These are phyloP conservation scores for Sphaerobolus stellatus DNA, from an alignment of 1,284 basidiomycete genomes.

Conservation along the genomic window DNA sequence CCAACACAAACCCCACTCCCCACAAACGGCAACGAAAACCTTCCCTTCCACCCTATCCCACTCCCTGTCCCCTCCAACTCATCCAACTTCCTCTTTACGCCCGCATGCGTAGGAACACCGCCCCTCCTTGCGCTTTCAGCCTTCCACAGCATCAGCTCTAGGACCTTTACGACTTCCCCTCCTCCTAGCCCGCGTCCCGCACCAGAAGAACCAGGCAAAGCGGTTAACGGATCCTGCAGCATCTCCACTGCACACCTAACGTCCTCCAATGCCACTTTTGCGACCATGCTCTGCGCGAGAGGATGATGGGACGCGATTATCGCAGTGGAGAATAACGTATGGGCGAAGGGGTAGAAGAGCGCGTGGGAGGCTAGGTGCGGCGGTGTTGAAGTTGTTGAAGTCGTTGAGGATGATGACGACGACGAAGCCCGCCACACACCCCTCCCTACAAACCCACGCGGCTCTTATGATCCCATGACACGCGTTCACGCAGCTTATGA, in stretches of 20 bases:
- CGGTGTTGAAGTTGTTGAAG: constrained; percentile 29
- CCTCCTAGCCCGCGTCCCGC: too few species aligned
- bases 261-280: constrained; percentile 48
- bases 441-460: constrained; percentile 41
- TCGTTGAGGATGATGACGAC: constrained; percentile 21
- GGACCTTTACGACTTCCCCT: constrained; percentile 45
- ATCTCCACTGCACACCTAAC: constrained; percentile 51
- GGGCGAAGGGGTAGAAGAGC: constrained; percentile 59
- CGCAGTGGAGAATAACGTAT: constrained; percentile 60
- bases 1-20: constrained; percentile 42
- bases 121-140: constrained; percentile 38
- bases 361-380: constrained; percentile 47
- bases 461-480: constrained; percentile 59
- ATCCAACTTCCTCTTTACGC: constrained; percentile 55
- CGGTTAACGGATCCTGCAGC: constrained; percentile 37
- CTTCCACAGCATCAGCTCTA: constrained; percentile 50
- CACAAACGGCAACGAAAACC: constrained; percentile 51
- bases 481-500: constrained; percentile 56
- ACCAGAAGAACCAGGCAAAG: constrained; percentile 26
- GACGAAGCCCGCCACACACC: too few species aligned
- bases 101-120: constrained; percentile 20
- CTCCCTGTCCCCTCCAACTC: constrained; percentile 41
- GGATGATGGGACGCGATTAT: constrained; percentile 60
- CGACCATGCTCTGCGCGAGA: constrained; percentile 48
- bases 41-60: too few species aligned